Evolutionary conservation across 2,329 filamentous ascomycete species (phyloP).

Genomic region (Setomelanomma holmii): DNA sequence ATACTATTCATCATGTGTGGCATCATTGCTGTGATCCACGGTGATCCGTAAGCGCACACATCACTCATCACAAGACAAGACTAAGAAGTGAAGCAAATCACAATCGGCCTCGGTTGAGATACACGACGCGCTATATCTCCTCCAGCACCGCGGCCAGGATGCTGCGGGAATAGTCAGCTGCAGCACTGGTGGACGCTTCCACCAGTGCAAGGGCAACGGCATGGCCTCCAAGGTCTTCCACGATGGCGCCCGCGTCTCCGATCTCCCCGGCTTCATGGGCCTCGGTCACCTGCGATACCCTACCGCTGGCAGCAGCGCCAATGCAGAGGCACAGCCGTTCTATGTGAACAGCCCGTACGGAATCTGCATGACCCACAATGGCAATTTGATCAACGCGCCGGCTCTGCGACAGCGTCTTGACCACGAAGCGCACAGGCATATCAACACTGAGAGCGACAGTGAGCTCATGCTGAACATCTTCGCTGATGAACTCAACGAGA

Average conservation of each 20-base stretch:
- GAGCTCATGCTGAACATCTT: constrained; percentile 91
- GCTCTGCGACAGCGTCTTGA: constrained; percentile 76
- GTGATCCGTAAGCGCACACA: constrained; percentile 43
- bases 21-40: constrained; percentile 59
- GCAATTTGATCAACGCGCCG: constrained; percentile 82
- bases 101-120: constrained; percentile 52
- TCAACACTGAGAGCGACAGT: constrained; percentile 89
- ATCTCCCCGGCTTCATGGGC: constrained; percentile 86
- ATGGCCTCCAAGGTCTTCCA: constrained; percentile 86
- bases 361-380: constrained; percentile 82
- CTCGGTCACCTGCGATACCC: constrained; percentile 88
- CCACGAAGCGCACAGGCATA: constrained; percentile 79
- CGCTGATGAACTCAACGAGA: constrained; percentile 80
- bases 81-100: constrained; percentile 37
- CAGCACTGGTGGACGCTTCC: constrained; percentile 78
- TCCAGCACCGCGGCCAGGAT: constrained; percentile 77
- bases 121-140: constrained; percentile 52
- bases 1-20: constrained; percentile 54
- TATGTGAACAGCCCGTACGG: constrained; percentile 89
- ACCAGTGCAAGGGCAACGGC: constrained; percentile 89
- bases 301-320: constrained; percentile 82
- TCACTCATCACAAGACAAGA: constrained; percentile 7
- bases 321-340: constrained; percentile 89
- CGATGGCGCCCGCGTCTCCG: constrained; percentile 74
- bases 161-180: constrained; percentile 83